Percentiles rank a stretch among this genome's conserved stretches.
These are phyloP conservation scores for Lipomyces japonicus DNA, from an alignment of 805 yeast species.

Conservation along the genomic window DNA sequence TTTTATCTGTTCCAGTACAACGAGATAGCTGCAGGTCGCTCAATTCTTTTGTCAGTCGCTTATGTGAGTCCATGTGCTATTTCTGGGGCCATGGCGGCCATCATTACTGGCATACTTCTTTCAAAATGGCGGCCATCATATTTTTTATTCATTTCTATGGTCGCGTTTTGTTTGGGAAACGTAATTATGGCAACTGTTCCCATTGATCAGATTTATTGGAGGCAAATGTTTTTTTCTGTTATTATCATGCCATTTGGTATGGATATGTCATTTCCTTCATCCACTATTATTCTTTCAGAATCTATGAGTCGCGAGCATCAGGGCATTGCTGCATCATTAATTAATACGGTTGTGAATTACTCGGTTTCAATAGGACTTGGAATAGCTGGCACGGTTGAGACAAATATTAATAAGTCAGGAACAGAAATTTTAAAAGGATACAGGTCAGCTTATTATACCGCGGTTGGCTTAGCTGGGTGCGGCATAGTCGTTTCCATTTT, in stretches of 20 bases:
- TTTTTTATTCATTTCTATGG: constrained; percentile 49
- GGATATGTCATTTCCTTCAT: constrained; percentile 76
- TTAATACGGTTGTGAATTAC: constrained; percentile 67
- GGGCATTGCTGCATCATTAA: constrained; percentile 74
- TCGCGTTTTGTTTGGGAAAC: constrained; percentile 54
- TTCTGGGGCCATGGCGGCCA: constrained; percentile 55
- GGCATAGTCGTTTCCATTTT: constrained; percentile 41
- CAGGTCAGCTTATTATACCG: constrained; percentile 56
- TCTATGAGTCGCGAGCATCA: constrained; percentile 47
- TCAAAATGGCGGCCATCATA: constrained; percentile 50
- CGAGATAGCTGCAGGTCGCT: constrained; percentile 48
- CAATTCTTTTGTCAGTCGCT: constrained; percentile 47
- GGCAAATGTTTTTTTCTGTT: constrained; percentile 53
- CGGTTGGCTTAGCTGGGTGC: constrained; percentile 55
- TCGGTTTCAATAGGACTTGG: constrained; percentile 70
- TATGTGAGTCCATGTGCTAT: constrained; percentile 48
- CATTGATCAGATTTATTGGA: constrained; percentile 56
- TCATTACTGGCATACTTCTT: constrained; percentile 46
- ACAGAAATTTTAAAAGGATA: constrained; percentile 44
- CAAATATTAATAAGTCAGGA: constrained; percentile 37
- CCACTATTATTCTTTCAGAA: constrained; percentile 40
- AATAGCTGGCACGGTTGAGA: constrained; percentile 64
- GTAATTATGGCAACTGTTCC: constrained; percentile 56
- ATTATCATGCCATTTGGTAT: constrained; percentile 63
- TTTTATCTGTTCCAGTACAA: constrained; percentile 56